Evolutionary conservation across 257 asterid genomes (phyloP), one percentile per base, ranked within the genome.

Genomic region (Agastache rugosa): DNA sequence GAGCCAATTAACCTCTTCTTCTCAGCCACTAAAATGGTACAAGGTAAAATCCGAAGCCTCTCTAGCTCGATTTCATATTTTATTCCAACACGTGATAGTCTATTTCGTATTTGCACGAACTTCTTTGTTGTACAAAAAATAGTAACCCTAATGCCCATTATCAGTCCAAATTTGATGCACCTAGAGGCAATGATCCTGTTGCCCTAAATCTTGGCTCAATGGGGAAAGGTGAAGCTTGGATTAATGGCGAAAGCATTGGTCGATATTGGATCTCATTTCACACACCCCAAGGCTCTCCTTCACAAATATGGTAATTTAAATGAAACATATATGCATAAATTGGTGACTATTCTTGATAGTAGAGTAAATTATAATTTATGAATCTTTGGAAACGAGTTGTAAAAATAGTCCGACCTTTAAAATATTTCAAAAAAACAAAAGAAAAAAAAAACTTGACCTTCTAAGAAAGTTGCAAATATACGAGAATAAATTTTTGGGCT

Each of bases 141-240:
- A 14, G n/a, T 45, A 55, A 22, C 16, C 3, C 5, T 56, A 60
- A 15, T 73, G 42, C 45, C 27, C 29, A 25, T 45, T 22, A 25
- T 45, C 79, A 93, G 98, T 62, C 90, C 8, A 56, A 20, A 22
- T 90, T 93, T 22, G 93, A 88, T 77, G 93, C 90, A 64, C 98
- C 97, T 0, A 45, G 1, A 3, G 96, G 96, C n/a, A 78, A 29
- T 54, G 93, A 83, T 68, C 97, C 98, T 0, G 75, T 91, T 10
- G 93, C 90, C 35, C 65, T 93, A 63, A 88, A 93, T 80, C 96
- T 93, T 22, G 86, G 85, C 4, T 81, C 97, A 9, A 93, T 91
- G 98, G 97, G 98, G 45, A 93, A 93, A 80, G 98, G 98, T 7
- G 86, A 88, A 82, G 87, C 78, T 20, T 93, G 96, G 96, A 75